Evolutionary conservation across 1,284 basidiomycete genomes (phyloP).

Genomic region (Rhodotorula glutinis): DNA sequence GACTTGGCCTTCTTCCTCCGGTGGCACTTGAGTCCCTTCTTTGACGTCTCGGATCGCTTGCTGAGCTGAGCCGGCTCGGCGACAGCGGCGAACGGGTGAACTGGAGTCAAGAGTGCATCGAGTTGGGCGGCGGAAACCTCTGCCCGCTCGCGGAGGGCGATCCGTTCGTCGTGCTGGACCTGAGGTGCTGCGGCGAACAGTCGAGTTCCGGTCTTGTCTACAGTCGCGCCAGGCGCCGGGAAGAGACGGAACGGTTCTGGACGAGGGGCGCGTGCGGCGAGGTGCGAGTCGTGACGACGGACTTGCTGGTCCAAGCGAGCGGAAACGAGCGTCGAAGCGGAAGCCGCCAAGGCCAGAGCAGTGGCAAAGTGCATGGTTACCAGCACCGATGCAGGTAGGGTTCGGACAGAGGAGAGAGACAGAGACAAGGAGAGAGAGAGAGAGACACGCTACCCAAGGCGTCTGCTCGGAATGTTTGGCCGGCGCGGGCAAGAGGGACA

Average conservation of each 20-base stretch:
- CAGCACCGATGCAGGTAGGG: neutral
- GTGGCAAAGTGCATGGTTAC: constrained; percentile 18
- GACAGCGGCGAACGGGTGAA: neutral
- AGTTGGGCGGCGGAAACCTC: neutral
- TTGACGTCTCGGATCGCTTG: neutral
- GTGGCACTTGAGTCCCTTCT: constrained; percentile 1
- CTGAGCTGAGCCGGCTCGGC: neutral
- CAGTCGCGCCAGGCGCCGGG: neutral
- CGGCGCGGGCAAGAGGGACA: neutral
- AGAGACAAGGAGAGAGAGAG: neutral
- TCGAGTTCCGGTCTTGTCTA: neutral
- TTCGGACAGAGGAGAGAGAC: neutral
- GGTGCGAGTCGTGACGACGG: constrained; percentile 7
- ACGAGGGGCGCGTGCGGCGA: constrained; percentile 4
- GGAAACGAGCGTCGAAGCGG: constrained; percentile 21
- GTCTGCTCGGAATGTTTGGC: neutral
- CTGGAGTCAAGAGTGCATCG: neutral
- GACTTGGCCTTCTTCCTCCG: constrained; percentile 2
- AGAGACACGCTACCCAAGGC: neutral
- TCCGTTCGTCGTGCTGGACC: neutral
- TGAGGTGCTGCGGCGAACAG: neutral
- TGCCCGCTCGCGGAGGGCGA: neutral
- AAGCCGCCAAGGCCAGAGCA: constrained; percentile 17
- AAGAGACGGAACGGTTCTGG: constrained; percentile 19
- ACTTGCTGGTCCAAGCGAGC: constrained; percentile 16